Conservation (phyloP, 2,329 filamentous ascomycete genomes). For the Neofusicoccum sp. region DNA sequence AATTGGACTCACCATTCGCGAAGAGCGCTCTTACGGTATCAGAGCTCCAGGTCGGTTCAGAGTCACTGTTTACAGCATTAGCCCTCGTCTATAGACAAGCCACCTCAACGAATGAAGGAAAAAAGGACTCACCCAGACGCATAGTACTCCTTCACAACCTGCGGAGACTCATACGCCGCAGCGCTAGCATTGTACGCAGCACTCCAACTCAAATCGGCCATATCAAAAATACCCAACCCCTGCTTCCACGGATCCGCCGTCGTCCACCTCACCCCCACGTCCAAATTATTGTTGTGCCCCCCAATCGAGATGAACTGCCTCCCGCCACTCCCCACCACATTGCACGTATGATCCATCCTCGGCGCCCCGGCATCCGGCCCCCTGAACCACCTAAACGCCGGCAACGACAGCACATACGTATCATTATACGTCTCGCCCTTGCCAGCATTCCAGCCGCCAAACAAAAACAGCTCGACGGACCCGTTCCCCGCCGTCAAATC, state of each 20-base stretch:
- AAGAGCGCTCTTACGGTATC: background rate
- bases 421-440: background rate
- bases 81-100: background rate
- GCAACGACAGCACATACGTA: background rate
- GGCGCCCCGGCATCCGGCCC: background rate
- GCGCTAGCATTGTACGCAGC: constrained; percentile 5
- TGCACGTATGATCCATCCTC: background rate
- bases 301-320: background rate
- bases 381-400: constrained; percentile 3
- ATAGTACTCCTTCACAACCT: constrained; percentile 4
- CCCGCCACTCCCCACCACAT: background rate
- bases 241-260: constrained; percentile 5
- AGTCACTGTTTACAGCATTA: background rate
- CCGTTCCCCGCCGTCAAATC: background rate
- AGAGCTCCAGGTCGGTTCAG: background rate
- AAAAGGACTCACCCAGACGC: background rate
- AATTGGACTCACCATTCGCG: background rate
- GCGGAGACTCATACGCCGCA: background rate
- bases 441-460: background rate
- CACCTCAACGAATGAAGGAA: background rate
- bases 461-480: background rate
- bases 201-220: background rate
- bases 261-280: background rate
- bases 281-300: background rate
- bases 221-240: constrained; percentile 5